Conservation (phyloP, 78 protist genomes). For the Chrysochromulina parva region DNA sequence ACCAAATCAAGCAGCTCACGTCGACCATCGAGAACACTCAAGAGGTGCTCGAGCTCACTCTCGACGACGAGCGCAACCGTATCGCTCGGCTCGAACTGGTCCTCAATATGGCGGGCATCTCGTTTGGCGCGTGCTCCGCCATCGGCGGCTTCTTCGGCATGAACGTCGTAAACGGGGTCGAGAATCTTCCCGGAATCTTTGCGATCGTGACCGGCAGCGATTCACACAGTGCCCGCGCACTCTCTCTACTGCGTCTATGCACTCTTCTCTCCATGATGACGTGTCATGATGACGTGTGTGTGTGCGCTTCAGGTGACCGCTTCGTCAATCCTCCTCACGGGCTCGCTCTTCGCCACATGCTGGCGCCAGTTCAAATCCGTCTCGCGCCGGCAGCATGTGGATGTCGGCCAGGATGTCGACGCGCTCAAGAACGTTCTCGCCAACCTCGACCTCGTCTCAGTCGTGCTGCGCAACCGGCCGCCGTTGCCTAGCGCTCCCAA, state of each 20-base stretch:
- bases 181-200: not conserved
- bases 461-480: not conserved
- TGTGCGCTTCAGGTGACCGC: no score
- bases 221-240: no score
- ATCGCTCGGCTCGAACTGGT: slow-evolving; percentile 6
- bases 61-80: slow-evolving; percentile 12
- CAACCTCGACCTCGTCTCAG: not conserved
- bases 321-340: not conserved
- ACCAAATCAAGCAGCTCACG: not conserved
- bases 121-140: not conserved
- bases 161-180: not conserved
- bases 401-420: not conserved
- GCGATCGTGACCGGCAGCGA: not conserved
- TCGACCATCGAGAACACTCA: not conserved
- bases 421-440: not conserved
- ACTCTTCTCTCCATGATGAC: no score
- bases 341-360: not conserved
- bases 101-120: not conserved
- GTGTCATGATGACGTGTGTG: no score
- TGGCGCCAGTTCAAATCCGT: not conserved
- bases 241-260: no score
- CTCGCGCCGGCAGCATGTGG: not conserved
- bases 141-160: slow-evolving; percentile 8
- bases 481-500: no score
- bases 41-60: not conserved